Evolutionary conservation across 1,139 yeast species (phyloP).

Genomic region (Scheffersomyces parashehatae): DNA sequence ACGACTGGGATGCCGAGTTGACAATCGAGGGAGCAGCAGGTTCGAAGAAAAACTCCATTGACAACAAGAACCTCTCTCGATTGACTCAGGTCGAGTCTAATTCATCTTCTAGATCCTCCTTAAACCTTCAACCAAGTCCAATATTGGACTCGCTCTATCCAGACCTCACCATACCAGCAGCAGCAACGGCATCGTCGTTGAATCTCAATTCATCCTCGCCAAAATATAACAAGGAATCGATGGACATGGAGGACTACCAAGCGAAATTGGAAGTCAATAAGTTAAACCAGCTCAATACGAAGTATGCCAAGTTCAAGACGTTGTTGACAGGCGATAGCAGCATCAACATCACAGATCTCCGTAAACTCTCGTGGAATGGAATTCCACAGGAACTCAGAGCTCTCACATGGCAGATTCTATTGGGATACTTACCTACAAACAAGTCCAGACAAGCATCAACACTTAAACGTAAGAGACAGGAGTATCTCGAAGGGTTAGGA

Average conservation of each 20-base stretch:
- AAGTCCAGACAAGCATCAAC: conserved; percentile 71
- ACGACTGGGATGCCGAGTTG: conserved; percentile 89
- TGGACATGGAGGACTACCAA: conserved; percentile 30
- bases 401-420: conserved; percentile 80
- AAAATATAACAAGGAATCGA: conserved; percentile 19
- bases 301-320: conserved; percentile 67
- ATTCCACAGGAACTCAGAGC: conserved; percentile 83
- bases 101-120: conserved; percentile 7
- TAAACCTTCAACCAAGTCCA: conserved; percentile 27
- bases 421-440: conserved; percentile 90
- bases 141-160: conserved; percentile 43
- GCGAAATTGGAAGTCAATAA: conserved; percentile 52
- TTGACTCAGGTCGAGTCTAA: conserved; percentile 6
- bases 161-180: conserved; percentile 29
- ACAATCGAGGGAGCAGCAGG: conserved; percentile 37
- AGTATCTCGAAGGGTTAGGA: conserved; percentile 70
- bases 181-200: conserved; percentile 3
- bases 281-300: conserved; percentile 57
- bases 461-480: conserved; percentile 78
- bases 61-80: conserved; percentile 6
- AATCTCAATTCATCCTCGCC: conserved; percentile 2
- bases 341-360: conserved; percentile 58
- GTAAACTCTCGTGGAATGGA: conserved; percentile 91
- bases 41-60: conserved; percentile 2
- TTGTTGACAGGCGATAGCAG: conserved; percentile 57